phyloP scores from a whole-genome alignment of 352 stramenopile species.

The Phytophthora niederhauseri region DNA sequence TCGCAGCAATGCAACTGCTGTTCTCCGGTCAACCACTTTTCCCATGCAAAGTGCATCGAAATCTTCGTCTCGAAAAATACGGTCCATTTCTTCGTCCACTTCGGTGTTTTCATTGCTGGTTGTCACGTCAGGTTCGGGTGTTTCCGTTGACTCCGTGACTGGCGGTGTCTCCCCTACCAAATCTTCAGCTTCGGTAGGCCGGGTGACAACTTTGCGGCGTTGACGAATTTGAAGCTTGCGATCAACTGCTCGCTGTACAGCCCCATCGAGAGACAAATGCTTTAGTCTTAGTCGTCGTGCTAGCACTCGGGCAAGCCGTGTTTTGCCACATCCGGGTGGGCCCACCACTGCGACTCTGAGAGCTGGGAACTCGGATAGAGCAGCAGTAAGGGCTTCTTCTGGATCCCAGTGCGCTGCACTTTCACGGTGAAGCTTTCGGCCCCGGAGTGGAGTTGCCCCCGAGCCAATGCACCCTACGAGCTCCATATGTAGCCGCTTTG shows the following conservation, averaged over 20 bases:
- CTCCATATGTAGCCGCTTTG: constrained; percentile 25
- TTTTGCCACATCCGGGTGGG: constrained; percentile 61
- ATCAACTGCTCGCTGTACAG: constrained; percentile 48
- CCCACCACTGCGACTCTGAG: constrained; percentile 62
- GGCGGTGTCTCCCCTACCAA: constrained; percentile 3
- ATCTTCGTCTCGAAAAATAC: constrained; percentile 46
- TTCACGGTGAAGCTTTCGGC: constrained; percentile 26
- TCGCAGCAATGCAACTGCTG: constrained; percentile 44
- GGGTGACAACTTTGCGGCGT: not conserved
- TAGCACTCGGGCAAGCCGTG: constrained; percentile 51
- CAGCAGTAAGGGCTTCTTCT: constrained; percentile 43
- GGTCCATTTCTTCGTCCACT: constrained; percentile 26
- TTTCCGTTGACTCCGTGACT: constrained; percentile 10
- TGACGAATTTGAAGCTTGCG: constrained; percentile 31
- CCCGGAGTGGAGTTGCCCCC: constrained; percentile 28
- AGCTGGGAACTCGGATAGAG: constrained; percentile 51
- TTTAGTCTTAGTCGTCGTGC: constrained; percentile 48
- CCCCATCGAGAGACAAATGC: constrained; percentile 51
- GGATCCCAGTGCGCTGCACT: constrained; percentile 41
- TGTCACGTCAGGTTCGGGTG: constrained; percentile 9
- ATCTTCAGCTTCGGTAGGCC: constrained; percentile 14
- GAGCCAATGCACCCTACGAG: constrained; percentile 29
- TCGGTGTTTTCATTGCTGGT: constrained; percentile 7
- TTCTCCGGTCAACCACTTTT: constrained; percentile 27
- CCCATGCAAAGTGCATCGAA: constrained; percentile 45